Conservation (phyloP, 257 asterid species). For the Striga asiatica region DNA sequence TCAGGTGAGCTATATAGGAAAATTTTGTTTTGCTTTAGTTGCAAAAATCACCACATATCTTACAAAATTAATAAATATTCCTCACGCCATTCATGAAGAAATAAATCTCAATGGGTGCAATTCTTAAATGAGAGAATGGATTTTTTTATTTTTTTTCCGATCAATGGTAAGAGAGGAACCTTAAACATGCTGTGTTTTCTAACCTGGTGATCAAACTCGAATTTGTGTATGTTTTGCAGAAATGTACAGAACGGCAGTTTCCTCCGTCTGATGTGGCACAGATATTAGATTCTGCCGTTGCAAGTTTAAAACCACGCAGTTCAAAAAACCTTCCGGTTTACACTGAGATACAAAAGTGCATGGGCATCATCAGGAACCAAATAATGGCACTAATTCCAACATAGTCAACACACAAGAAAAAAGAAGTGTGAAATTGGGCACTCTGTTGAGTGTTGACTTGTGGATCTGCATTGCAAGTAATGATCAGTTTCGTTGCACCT, state of each 20-base stretch:
- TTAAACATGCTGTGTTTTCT: neutral
- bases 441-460: neutral
- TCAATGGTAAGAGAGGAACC: too few species aligned
- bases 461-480: conserved; percentile 18
- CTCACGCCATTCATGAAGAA: too few species aligned
- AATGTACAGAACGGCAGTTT: conserved; percentile 68
- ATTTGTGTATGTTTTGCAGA: conserved; percentile 33
- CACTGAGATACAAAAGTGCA: conserved; percentile 72
- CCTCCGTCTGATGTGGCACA: conserved; percentile 81
- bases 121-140: too few species aligned
- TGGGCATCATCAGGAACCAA: conserved; percentile 83
- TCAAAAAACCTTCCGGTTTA: conserved; percentile 52
- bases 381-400: conserved; percentile 75
- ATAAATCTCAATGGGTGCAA: too few species aligned
- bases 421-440: neutral
- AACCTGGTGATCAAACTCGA: neutral
- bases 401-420: too few species aligned
- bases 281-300: conserved; percentile 65
- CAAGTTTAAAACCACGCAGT: conserved; percentile 58
- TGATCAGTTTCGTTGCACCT: neutral
- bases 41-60: too few species aligned
- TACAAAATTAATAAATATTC: too few species aligned
- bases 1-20: conserved; percentile 23
- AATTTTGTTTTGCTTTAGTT: too few species aligned
- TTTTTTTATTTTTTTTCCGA: too few species aligned